Conservation (phyloP, 352 stramenopile genomes). For the Phytophthora aleatoria region DNA sequence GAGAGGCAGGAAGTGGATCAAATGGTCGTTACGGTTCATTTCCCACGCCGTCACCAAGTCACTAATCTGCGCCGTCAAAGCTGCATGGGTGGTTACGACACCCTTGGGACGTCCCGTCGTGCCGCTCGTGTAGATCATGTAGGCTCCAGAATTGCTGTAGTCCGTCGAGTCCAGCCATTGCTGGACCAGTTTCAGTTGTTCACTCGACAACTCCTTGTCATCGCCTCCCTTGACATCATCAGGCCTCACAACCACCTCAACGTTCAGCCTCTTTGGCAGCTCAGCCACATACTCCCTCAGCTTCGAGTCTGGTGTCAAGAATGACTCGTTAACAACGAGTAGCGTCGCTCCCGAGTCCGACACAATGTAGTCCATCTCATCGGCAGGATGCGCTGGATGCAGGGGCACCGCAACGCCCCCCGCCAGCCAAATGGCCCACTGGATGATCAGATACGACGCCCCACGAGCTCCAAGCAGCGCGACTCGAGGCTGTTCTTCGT, state of each 20-base stretch:
- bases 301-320: constrained; percentile 23
- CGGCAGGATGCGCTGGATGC: constrained; percentile 53
- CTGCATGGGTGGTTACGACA: constrained; percentile 79
- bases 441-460: constrained; percentile 62
- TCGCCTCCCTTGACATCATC: constrained; percentile 24
- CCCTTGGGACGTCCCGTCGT: constrained; percentile 86
- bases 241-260: constrained; percentile 32
- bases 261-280: constrained; percentile 21
- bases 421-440: constrained; percentile 81
- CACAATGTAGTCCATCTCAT: constrained; percentile 80
- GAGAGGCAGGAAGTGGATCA: constrained; percentile 90
- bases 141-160: constrained; percentile 34
- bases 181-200: constrained; percentile 32
- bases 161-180: constrained; percentile 38
- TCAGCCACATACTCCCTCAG: constrained; percentile 32
- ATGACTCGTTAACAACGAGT: constrained; percentile 57
- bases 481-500: constrained; percentile 38
- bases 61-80: constrained; percentile 75
- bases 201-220: constrained; percentile 10
- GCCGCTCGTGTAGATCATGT: constrained; percentile 87
- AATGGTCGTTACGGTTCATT: constrained; percentile 74
- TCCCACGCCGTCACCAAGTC: constrained; percentile 88
- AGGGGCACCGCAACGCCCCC: constrained; percentile 72
- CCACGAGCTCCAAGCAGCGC: constrained; percentile 49
- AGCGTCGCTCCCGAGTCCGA: constrained; percentile 54